These are phyloP conservation scores for Penicillium aurantiogriseum DNA, from an alignment of 2,329 filamentous ascomycete genomes.

Conservation along the genomic window DNA sequence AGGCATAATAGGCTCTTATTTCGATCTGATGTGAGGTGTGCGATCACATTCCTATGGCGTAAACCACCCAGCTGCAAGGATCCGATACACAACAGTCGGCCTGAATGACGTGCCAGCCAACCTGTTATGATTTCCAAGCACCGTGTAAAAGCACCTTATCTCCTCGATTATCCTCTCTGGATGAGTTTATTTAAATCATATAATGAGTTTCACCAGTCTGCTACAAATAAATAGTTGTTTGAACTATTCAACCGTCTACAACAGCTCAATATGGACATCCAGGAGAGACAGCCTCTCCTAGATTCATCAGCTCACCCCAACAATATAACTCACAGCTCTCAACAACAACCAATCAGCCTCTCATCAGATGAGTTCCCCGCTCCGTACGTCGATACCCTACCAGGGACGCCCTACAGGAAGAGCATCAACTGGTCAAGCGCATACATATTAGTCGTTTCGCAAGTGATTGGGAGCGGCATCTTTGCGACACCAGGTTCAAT, in stretches of 20 bases:
- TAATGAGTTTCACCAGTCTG: background rate
- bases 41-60: constrained; percentile 1
- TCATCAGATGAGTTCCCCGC: constrained; percentile 1
- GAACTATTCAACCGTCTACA: background rate
- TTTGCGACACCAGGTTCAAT: constrained; percentile 71
- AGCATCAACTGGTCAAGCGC: constrained; percentile 63
- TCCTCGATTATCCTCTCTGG: background rate
- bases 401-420: constrained; percentile 55
- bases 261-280: constrained; percentile 17
- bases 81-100: constrained; percentile 24
- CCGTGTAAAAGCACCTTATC: background rate
- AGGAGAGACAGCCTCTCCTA: constrained; percentile 23
- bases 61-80: constrained; percentile 14
- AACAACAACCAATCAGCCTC: background rate
- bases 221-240: background rate
- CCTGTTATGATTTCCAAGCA: constrained; percentile 21
- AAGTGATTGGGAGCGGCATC: constrained; percentile 69
- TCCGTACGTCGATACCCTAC: constrained; percentile 44
- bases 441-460: constrained; percentile 66
- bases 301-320: constrained; percentile 1
- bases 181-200: background rate
- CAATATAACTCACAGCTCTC: background rate
- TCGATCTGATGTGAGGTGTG: background rate
- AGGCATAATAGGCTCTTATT: background rate
- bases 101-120: constrained; percentile 30